Percentiles rank a stretch among this genome's conserved stretches.
Conservation (phyloP, 805 yeast genomes). For the Myxozyma neotropica region DNA sequence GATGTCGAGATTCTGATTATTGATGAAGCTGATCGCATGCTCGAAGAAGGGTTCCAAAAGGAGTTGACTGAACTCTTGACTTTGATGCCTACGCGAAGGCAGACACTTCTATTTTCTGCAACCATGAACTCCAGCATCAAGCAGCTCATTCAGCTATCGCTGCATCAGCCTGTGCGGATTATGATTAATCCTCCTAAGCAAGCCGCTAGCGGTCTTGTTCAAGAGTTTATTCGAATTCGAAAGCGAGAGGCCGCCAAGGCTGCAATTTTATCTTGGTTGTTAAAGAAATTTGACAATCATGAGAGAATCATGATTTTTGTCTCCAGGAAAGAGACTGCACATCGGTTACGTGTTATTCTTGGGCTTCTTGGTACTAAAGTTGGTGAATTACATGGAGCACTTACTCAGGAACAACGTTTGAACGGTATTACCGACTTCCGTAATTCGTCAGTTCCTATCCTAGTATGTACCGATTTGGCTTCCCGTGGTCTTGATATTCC, state of each 20-base stretch:
- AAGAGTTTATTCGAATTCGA: slow-evolving; percentile 93
- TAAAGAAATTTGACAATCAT: slow-evolving; percentile 68
- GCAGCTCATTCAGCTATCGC: slow-evolving; percentile 80
- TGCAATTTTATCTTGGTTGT: slow-evolving; percentile 72
- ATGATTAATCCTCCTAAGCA: slow-evolving; percentile 97
- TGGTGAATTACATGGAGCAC: slow-evolving; percentile 84
- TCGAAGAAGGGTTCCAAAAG: slow-evolving; percentile 97
- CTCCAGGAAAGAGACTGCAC: slow-evolving; percentile 88
- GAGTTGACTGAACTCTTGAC: slow-evolving; percentile 89
- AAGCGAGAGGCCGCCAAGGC: slow-evolving; percentile 78
- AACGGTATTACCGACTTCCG: slow-evolving; percentile 81
- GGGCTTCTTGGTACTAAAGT: slow-evolving; percentile 80
- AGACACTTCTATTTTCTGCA: slow-evolving; percentile 92
- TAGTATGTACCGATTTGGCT: slow-evolving; percentile 96
- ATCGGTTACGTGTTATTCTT: slow-evolving; percentile 82
- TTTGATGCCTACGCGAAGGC: slow-evolving; percentile 86
- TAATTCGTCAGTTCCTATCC: slow-evolving; percentile 76
- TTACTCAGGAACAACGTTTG: slow-evolving; percentile 90
- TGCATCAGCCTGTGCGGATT: slow-evolving; percentile 87
- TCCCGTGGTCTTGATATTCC: slow-evolving; percentile 99
- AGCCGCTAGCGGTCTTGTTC: slow-evolving; percentile 85
- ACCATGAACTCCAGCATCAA: slow-evolving; percentile 96
- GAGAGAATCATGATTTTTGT: slow-evolving; percentile 87
- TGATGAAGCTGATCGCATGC: slow-evolving; percentile 99
- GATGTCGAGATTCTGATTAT: slow-evolving; percentile 87